Conservation (phyloP, 2,329 filamentous ascomycete species). For the Diaporthe nobilis region DNA sequence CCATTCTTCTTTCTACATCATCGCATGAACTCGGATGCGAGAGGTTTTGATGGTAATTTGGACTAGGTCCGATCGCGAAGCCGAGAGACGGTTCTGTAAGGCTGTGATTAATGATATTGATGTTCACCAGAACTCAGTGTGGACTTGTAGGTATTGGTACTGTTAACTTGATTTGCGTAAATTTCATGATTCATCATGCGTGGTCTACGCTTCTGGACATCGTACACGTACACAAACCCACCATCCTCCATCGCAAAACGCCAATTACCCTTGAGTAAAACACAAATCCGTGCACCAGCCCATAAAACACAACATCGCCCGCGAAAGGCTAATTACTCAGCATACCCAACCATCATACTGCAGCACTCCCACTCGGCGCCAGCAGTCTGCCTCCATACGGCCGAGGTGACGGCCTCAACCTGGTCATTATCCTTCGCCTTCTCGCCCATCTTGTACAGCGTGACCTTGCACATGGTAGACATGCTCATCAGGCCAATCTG, state of each 20-base stretch:
- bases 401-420: conserved; percentile 49
- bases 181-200: not conserved
- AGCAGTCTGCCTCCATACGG: conserved; percentile 54
- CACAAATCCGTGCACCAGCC: not conserved
- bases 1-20: no score
- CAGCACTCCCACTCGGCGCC: conserved; percentile 54
- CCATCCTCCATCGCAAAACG: not conserved
- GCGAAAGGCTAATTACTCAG: conserved; percentile 20
- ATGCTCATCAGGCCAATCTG: conserved; percentile 57
- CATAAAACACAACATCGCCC: not conserved
- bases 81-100: no score
- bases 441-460: conserved; percentile 46
- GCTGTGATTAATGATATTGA: not conserved
- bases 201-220: not conserved
- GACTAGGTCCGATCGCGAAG: no score
- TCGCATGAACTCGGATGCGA: no score
- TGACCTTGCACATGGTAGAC: conserved; percentile 52
- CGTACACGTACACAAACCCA: not conserved
- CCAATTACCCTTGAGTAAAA: not conserved
- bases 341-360: conserved; percentile 42
- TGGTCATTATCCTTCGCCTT: conserved; percentile 48
- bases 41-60: no score
- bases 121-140: not conserved
- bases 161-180: not conserved
- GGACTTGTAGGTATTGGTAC: no score